These are phyloP conservation scores for Taiozyma onychis DNA, from an alignment of 1,139 yeast genomes.

Conservation along the genomic window DNA sequence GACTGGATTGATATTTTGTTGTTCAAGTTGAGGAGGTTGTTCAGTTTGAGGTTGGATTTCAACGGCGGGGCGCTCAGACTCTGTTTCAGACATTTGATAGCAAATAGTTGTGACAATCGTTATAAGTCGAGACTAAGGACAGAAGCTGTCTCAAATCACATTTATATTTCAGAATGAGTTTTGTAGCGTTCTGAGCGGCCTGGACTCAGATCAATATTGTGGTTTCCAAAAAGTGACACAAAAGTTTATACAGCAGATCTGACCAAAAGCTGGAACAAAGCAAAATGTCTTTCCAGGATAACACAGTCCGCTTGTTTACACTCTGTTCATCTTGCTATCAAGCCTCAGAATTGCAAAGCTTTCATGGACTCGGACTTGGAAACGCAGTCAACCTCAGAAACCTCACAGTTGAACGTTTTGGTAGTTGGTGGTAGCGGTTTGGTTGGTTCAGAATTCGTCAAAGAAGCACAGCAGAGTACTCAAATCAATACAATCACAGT, in stretches of 20 bases:
- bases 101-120: background rate
- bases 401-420: constrained; percentile 4
- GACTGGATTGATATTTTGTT: background rate
- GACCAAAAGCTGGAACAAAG: background rate
- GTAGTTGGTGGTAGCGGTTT: constrained; percentile 19
- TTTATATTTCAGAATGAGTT: background rate
- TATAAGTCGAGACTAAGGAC: background rate
- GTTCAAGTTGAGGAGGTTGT: background rate
- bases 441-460: constrained; percentile 14
- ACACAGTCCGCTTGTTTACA: background rate
- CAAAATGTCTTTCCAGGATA: too few relatives aligned
- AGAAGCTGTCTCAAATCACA: background rate
- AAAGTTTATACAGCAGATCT: background rate
- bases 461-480: constrained; percentile 9
- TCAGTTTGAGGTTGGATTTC: background rate
- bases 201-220: background rate
- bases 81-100: background rate
- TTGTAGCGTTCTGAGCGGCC: background rate
- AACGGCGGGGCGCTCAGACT: background rate
- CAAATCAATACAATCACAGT: constrained; percentile 37
- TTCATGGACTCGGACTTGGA: background rate
- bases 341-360: background rate
- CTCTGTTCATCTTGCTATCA: background rate
- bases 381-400: background rate
- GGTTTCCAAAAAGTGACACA: background rate